Conservation (phyloP, 257 asterid species). For the Gentiana macrophylla region DNA sequence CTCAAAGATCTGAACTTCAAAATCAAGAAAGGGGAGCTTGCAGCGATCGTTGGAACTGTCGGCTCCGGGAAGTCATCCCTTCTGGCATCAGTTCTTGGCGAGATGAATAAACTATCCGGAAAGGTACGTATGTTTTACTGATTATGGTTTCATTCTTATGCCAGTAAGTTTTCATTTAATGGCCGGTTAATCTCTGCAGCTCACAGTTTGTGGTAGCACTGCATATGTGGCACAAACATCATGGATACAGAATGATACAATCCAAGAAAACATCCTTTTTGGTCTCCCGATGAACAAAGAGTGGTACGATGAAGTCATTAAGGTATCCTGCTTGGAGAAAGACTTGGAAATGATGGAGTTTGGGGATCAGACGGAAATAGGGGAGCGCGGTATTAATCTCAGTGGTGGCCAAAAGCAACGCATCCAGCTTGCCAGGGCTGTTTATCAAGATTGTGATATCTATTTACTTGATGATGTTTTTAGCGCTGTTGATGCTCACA, state of each 20-base stretch:
- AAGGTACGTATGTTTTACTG: constrained; percentile 35
- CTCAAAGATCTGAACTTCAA: constrained; percentile 44
- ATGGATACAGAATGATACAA: constrained; percentile 96
- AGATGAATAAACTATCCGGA: constrained; percentile 79
- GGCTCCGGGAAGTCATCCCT: constrained; percentile 96
- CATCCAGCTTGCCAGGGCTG: constrained; percentile 93
- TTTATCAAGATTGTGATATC: constrained; percentile 83
- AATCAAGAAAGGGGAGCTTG: constrained; percentile 64
- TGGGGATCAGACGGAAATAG: constrained; percentile 98
- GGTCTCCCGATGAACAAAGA: constrained; percentile 54
- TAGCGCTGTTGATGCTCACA: constrained; percentile 98
- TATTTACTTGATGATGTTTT: constrained; percentile 90
- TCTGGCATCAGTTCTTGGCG: constrained; percentile 81
- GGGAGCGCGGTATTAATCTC: constrained; percentile 96
- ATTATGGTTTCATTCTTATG: background rate
- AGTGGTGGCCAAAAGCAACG: constrained; percentile 99
- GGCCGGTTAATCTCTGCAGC: constrained; percentile 20
- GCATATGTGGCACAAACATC: constrained; percentile 95
- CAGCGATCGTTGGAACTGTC: constrained; percentile 86
- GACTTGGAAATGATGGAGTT: constrained; percentile 96
- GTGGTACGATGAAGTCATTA: constrained; percentile 52
- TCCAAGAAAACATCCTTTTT: constrained; percentile 70
- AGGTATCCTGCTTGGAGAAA: constrained; percentile 86
- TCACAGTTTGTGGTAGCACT: constrained; percentile 77
- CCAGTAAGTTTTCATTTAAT: too few relatives aligned